Base-by-base conservation (phyloP, 495 filamentous ascomycete species). In the Cenococcum geophilum region DNA sequence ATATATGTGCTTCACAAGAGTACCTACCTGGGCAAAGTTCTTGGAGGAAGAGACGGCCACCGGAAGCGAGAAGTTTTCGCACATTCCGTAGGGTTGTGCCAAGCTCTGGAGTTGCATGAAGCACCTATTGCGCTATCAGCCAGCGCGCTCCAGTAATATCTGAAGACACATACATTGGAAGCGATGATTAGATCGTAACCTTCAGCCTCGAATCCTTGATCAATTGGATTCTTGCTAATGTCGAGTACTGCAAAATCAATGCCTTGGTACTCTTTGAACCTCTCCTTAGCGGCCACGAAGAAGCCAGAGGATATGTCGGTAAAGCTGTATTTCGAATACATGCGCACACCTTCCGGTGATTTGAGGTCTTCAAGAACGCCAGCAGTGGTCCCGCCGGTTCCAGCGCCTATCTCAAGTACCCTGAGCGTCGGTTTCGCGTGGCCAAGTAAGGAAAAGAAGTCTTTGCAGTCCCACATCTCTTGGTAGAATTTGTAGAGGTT, bases 351-450 rank as follows among this genome's bases (percentile, higher is more conserved):
- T 6, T 51, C 6, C 18, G 6, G 8, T 20, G n/a, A 20, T 11
- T 25, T 18, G 48, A 51, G 6, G 22, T 25, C n/a, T 18, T 51
- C 18, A 8, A 51, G 48, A 12, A 62, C 51, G 14, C 5, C 3
- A 10, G 20, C 23, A 4, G 60, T 62, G 8, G 21, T 23, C 16
- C 22, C 23, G 10, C 54, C 60, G 14, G 60, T 62, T 34, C 60
- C 61, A n/a, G 43, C 56, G n/a, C 61, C 61, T 21, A 63, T 45
- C 25, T 63, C 61, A 12, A 63, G 47, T n/a, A 63, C 59, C 9
- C 32, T 21, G 20, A 63, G 47, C 10, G 27, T 21, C 10, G 55
- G 55, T 4, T 43, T 52, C 20, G 22, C 36, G 49, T 59, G 21
- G 16, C 42, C 12, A 5, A 58, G 35, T 42, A 51, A 6, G n/a